Evolutionary conservation across 257 asterid species (phyloP).

Genomic region (Mitragyna speciosa): DNA sequence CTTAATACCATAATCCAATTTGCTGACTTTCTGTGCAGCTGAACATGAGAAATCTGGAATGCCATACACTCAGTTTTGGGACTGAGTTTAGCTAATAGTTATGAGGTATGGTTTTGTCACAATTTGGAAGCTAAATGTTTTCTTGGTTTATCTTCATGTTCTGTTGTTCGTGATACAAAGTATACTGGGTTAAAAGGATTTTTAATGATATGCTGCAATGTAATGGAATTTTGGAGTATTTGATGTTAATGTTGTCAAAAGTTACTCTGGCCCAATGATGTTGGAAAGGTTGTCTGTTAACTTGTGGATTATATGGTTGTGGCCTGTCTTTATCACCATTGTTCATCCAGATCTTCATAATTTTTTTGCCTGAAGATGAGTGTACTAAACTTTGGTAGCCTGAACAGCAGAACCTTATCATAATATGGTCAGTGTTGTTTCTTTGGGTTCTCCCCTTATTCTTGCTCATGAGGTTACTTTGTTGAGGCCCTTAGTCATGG

Average conservation of each 20-base stretch:
- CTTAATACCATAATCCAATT: neutral
- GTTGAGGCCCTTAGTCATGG: too few species aligned
- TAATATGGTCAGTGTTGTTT: neutral
- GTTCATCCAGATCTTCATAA: neutral
- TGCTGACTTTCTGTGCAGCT: slow-evolving; percentile 52
- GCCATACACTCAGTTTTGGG: slow-evolving; percentile 78
- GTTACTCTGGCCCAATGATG: neutral
- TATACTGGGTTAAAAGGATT: neutral
- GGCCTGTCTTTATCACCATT: neutral
- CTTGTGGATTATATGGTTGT: neutral
- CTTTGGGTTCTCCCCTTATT: neutral
- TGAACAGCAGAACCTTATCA: neutral
- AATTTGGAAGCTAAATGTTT: neutral
- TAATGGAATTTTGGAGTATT: neutral
- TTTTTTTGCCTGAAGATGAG: neutral
- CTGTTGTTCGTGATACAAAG: neutral
- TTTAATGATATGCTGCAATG: neutral
- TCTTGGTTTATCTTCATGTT: neutral
- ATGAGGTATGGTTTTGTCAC: slow-evolving; percentile 23
- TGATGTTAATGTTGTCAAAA: neutral
- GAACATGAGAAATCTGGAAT: slow-evolving; percentile 87
- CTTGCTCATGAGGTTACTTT: neutral
- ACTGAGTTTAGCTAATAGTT: slow-evolving; percentile 46
- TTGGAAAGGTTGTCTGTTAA: neutral
- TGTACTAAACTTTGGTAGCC: neutral